Percentiles rank a stretch among this genome's conserved stretches.
Conservation (phyloP, 2,329 filamentous ascomycete genomes). For the Pseudodiploospora longispora region DNA sequence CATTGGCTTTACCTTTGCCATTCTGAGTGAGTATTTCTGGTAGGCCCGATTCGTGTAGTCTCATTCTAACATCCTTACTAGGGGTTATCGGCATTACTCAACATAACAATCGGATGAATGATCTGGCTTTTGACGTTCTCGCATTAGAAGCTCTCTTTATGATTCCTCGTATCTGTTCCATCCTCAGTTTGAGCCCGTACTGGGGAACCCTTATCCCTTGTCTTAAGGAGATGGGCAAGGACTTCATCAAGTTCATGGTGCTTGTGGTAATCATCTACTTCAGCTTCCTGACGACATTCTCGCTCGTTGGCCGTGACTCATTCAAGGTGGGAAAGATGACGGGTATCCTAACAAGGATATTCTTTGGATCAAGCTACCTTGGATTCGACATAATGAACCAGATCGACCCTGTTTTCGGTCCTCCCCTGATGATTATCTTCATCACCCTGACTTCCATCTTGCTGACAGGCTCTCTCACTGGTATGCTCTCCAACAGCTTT, state of each 20-base stretch:
- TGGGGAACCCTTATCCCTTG: slow-evolving; percentile 88
- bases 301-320: slow-evolving; percentile 62
- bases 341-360: slow-evolving; percentile 71
- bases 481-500: slow-evolving; percentile 71
- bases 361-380: slow-evolving; percentile 68
- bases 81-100: slow-evolving; percentile 34
- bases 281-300: slow-evolving; percentile 83
- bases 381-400: slow-evolving; percentile 62
- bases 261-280: slow-evolving; percentile 76
- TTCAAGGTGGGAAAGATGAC: slow-evolving; percentile 62
- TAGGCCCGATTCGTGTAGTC: neutral
- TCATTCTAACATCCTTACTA: slow-evolving; percentile 8
- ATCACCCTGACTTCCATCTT: slow-evolving; percentile 71
- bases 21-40: slow-evolving; percentile 52
- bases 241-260: slow-evolving; percentile 79
- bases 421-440: slow-evolving; percentile 62
- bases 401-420: slow-evolving; percentile 51
- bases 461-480: slow-evolving; percentile 69
- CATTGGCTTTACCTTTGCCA: slow-evolving; percentile 62
- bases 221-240: slow-evolving; percentile 88
- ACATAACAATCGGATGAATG: slow-evolving; percentile 54
- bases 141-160: slow-evolving; percentile 84
- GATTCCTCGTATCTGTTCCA: slow-evolving; percentile 79
- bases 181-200: slow-evolving; percentile 80
- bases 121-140: slow-evolving; percentile 81